Conservation (phyloP, 2,329 filamentous ascomycete genomes). For the Colletotrichum trifolii region DNA sequence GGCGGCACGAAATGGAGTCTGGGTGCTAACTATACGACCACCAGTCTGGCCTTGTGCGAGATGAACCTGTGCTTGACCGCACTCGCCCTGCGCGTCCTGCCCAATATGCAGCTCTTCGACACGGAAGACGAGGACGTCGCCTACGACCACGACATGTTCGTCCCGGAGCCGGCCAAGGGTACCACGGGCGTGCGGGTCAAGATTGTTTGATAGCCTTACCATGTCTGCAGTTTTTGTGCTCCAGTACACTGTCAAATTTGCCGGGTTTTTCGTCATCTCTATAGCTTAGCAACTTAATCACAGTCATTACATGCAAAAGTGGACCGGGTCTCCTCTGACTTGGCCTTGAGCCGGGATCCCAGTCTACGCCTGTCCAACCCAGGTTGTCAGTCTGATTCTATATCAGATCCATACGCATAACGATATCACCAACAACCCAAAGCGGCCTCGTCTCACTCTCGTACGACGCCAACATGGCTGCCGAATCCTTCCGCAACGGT, state of each 20-base stretch:
- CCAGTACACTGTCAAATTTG: too few species aligned
- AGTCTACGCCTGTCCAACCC: too few species aligned
- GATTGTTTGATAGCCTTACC: not conserved
- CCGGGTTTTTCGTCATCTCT: not conserved
- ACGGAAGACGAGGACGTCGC: constrained; percentile 43
- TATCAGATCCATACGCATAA: too few species aligned
- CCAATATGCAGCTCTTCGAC: constrained; percentile 43
- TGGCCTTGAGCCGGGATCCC: not conserved
- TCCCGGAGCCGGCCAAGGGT: constrained; percentile 37
- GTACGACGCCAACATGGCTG: constrained; percentile 1
- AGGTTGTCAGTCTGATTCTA: too few species aligned
- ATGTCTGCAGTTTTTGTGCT: too few species aligned
- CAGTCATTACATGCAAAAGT: not conserved
- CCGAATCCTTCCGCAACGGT: not conserved
- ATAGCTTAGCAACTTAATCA: constrained; percentile 4
- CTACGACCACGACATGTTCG: constrained; percentile 44
- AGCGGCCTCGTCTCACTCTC: not conserved
- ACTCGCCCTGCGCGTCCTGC: constrained; percentile 40
- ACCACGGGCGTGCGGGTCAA: constrained; percentile 31
- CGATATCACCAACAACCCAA: not conserved
- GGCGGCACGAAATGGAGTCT: not conserved
- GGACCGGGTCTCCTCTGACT: not conserved
- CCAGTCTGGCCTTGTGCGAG: constrained; percentile 41
- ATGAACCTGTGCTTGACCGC: constrained; percentile 39
- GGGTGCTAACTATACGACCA: constrained; percentile 7